phyloP scores from a whole-genome alignment of 495 filamentous ascomycete genomes.

The Achaetomiella virescens region DNA sequence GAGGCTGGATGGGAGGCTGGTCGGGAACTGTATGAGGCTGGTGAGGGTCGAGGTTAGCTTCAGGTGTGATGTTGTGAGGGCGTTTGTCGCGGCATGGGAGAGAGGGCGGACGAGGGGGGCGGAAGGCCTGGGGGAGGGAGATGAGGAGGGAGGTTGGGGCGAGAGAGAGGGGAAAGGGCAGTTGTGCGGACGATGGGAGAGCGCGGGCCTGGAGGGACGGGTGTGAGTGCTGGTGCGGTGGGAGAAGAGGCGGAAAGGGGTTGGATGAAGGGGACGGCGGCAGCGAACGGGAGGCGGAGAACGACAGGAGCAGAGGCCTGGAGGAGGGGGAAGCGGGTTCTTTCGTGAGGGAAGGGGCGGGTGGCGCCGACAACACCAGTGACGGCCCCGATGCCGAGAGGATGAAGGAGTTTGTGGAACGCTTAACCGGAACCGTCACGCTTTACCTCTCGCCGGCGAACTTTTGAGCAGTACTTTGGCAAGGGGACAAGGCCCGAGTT shows the following conservation, averaged over 20 bases:
- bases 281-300: too few species aligned
- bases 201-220: too few species aligned
- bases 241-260: not conserved
- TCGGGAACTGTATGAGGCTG: constrained; percentile 1
- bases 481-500: constrained; percentile 14
- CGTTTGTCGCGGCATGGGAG: not conserved
- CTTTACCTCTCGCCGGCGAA: constrained; percentile 27
- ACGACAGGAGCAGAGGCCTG: too few species aligned
- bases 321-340: too few species aligned
- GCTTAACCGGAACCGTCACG: constrained; percentile 29
- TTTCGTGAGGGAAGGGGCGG: too few species aligned
- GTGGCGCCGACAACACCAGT: too few species aligned
- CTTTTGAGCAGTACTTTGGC: constrained; percentile 26
- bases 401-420: constrained; percentile 24
- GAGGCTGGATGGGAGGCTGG: not conserved
- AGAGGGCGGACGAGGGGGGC: too few species aligned
- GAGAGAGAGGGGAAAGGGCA: too few species aligned
- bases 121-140: too few species aligned
- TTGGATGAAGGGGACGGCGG: not conserved
- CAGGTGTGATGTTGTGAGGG: constrained; percentile 1
- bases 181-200: too few species aligned
- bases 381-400: not conserved
- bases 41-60: constrained; percentile 2
- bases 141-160: too few species aligned
- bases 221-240: not conserved